A percentile compares a stretch with the other conserved stretches of the same genome.
Evolutionary conservation across 179 eudicot species (phyloP).

Genomic region (Drosera spatulata): DNA sequence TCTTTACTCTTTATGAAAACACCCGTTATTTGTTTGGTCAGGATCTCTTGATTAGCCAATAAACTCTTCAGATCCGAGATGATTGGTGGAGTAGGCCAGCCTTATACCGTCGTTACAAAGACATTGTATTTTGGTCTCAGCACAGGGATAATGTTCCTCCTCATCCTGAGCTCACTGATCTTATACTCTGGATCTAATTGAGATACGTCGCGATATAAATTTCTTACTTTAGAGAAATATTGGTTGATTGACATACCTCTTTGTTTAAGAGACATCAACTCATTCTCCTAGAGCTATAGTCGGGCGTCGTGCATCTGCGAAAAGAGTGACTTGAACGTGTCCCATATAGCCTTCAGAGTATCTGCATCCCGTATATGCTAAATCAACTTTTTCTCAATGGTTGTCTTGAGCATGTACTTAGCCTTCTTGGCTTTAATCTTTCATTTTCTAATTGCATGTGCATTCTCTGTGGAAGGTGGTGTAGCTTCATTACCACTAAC

Average conservation of each 20-base stretch:
- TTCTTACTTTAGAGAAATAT: constrained; percentile 7
- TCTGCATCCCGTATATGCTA: constrained; percentile 3
- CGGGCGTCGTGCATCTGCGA: constrained; percentile 10
- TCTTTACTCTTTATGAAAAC: too few species aligned
- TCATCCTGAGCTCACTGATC: constrained; percentile 7
- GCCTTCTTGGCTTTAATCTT: constrained; percentile 15
- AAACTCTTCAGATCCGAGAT: constrained; percentile 8
- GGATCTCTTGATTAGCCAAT: background rate
- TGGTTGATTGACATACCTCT: constrained; percentile 4
- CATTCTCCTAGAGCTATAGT: constrained; percentile 8
- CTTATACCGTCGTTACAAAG: constrained; percentile 3
- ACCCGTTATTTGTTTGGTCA: too few species aligned
- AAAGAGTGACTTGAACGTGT: constrained; percentile 5
- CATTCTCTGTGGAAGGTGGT: too few species aligned
- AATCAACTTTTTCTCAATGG: constrained; percentile 11
- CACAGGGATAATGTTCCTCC: constrained; percentile 4
- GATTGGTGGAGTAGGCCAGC: constrained; percentile 11
- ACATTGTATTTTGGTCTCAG: constrained; percentile 1
- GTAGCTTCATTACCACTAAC: constrained; percentile 11
- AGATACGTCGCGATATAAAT: constrained; percentile 6
- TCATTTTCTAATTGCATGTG: too few species aligned
- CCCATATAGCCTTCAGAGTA: constrained; percentile 7
- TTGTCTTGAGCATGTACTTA: constrained; percentile 6
- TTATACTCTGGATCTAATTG: constrained; percentile 14
- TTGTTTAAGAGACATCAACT: constrained; percentile 5